Evolutionary conservation across 129 eudicot genomes (phyloP).

Genomic region (Calendula officinalis): DNA sequence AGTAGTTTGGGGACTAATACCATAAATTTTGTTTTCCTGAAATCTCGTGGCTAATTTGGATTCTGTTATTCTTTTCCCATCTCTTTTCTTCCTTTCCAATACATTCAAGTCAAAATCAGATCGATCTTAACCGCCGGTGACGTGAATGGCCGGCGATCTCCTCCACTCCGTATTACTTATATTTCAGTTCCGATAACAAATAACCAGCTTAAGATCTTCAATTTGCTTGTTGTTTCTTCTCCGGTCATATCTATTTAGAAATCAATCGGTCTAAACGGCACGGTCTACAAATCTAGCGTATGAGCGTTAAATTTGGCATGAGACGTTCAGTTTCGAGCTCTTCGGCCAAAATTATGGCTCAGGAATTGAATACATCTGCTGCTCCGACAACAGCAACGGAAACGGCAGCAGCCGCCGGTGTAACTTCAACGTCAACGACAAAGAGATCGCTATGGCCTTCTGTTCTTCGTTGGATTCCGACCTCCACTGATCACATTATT

Average conservation of each 20-base stretch:
- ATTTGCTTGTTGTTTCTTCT: not conserved
- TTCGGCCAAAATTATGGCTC: conserved; percentile 44
- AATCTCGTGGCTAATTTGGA: conserved; percentile 9
- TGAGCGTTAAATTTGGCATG: conserved; percentile 28
- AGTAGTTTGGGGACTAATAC: not conserved
- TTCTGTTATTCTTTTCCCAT: not conserved
- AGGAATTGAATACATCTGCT: conserved; percentile 44
- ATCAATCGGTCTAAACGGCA: conserved; percentile 10
- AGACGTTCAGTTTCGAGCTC: conserved; percentile 28
- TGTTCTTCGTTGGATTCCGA: conserved; percentile 86
- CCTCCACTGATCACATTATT: conserved; percentile 84
- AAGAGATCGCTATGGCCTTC: conserved; percentile 61
- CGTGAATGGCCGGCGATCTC: conserved; percentile 2
- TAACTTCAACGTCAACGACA: conserved; percentile 18
- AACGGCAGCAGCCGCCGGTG: conserved; percentile 30
- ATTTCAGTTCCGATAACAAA: not conserved
- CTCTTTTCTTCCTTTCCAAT: conserved; percentile 9
- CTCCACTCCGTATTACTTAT: not conserved
- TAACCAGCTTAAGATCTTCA: conserved; percentile 5
- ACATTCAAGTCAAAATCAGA: conserved; percentile 27
- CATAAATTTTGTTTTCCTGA: not conserved
- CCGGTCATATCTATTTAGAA: conserved; percentile 1
- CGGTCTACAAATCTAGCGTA: conserved; percentile 21
- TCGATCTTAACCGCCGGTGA: conserved; percentile 22
- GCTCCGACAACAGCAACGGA: conserved; percentile 13